Percentiles rank a stretch among this genome's conserved stretches.
Evolutionary conservation across 2,329 filamentous ascomycete genomes (phyloP).

Genomic region (Saccharata proteae): DNA sequence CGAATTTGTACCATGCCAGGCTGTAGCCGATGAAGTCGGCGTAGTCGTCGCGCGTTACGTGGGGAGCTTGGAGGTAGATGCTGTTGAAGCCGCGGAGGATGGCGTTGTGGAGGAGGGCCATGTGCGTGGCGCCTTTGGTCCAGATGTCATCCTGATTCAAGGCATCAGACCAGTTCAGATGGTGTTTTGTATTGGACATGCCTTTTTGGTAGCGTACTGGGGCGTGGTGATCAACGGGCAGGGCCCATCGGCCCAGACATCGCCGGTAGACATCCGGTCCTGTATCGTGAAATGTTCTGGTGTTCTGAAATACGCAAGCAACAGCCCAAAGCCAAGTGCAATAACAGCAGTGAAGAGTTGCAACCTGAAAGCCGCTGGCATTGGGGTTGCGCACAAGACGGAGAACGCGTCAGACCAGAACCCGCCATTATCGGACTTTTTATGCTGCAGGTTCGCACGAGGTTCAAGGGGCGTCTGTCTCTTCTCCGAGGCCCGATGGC

Average conservation of each 20-base stretch:
- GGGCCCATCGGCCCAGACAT: constrained; percentile 21
- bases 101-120: constrained; percentile 29
- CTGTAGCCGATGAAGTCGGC: constrained; percentile 24
- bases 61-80: constrained; percentile 26
- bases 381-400: constrained; percentile 6
- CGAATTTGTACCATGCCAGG: constrained; percentile 21
- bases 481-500: too few relatives aligned
- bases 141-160: constrained; percentile 19
- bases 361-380: background rate
- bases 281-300: constrained; percentile 5
- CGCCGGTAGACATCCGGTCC: constrained; percentile 4
- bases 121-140: constrained; percentile 22
- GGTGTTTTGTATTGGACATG: constrained; percentile 2
- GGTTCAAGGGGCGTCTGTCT: too few relatives aligned
- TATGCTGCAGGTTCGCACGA: background rate
- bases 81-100: constrained; percentile 29
- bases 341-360: background rate
- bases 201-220: constrained; percentile 20
- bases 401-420: background rate
- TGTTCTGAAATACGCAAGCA: too few relatives aligned
- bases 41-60: constrained; percentile 19
- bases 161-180: background rate
- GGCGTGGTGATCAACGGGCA: constrained; percentile 18
- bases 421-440: background rate
- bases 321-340: constrained; percentile 1